Evolutionary conservation across 2,329 filamentous ascomycete genomes (phyloP), one percentile per base, ranked within the genome.

Genomic region (Onygenales sp.): DNA sequence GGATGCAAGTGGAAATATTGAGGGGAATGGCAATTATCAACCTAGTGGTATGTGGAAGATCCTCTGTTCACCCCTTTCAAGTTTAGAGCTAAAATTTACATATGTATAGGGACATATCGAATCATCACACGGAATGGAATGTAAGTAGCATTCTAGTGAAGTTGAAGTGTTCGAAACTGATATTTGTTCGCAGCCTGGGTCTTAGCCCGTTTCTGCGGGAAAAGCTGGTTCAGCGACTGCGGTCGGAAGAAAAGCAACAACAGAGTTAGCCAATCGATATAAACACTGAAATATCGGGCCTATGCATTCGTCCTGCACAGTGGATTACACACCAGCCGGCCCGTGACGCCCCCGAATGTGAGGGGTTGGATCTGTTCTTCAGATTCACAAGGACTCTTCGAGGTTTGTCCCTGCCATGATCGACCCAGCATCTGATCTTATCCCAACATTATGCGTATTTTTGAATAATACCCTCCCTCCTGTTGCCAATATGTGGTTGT

Each of bases 101-200:
- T 14, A 11, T 21, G 11, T 43, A 21, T 38, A 73, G 71, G 73
- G 21, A 84, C 80, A n/a, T 84, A 84, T 70, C 69, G 82, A 50
- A 67, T 81, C 43, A 69, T 81, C 13, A 85, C 82, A 27, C 72
- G 77, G 32, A 79, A 84, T 61, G 82, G 82, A 52, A 77, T 84
- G 66, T 78, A 65, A 69, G 75, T 74, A 10, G 14, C 31, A 3
- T 46, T 38, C 21, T 9, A 10, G 17, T 21, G 13, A 31, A 38
- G 5, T 32, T 10, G 17, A n/a, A 38, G 33, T 52, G 17, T 45
- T 13, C 27, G 32, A 50, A 41, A 46, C 44, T 45, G 14, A 31
- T 21, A 13, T 31, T 38, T 36, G 3, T 42, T n/a, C 45, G 43
- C 42, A 76, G 75, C 56, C 67, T 75, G 53, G 76, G 70, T 8